Base-by-base conservation (phyloP, 192 early-diverging fungal genomes). In the Coemansia sp. region DNA sequence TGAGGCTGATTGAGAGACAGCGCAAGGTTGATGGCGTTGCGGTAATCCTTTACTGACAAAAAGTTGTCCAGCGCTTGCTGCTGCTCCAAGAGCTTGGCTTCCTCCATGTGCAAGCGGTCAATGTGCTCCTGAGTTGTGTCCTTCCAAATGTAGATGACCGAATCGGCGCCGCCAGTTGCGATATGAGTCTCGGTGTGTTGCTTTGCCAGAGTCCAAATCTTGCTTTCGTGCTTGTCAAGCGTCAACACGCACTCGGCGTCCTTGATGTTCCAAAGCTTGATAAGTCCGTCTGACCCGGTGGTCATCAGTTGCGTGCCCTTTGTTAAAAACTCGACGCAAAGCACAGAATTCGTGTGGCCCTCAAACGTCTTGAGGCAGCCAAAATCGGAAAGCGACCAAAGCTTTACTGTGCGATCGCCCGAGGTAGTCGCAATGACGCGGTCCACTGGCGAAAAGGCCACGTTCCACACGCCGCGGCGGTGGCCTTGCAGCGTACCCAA, bases 221-320 rank as follows among this genome's bases (percentile, higher is more conserved):
- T 95, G 76, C 96, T 94, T 23, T 95, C 94, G 70, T 98, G 95
- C 57, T 92, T 91, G 76, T 99, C 98, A 27, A 98, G 78, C 6
- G 96, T 99, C 3, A 80, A 74, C 11, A 93, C 92, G 78, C 98
- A 99, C 68, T 95, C 93, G 45, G 90, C 90, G 19, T 86, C 90
- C 57, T 93, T 92, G 71, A 96, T 93, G 25, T 90, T 96, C 98
- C 98, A 99, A 31, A 99, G 76, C 80, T 99, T 99, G 57, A 98
- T 81, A 45, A 99, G 86, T 17, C 95, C 96, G 69, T 99, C 98
- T 0, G 93, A 93, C 9, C 94, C 95, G 29, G 85, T 86, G 17
- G 92, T 94, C 19, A 95, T 76, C 36, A 99, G 73, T 75, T 99
- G 98, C 51, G 90, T 86, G 17, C 98, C 98, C 8, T 86, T 83